A percentile compares a stretch with the other conserved stretches of the same genome.
These are phyloP conservation scores for Taphrina pruni DNA, from an alignment of 1,139 yeast genomes.

Conservation along the genomic window DNA sequence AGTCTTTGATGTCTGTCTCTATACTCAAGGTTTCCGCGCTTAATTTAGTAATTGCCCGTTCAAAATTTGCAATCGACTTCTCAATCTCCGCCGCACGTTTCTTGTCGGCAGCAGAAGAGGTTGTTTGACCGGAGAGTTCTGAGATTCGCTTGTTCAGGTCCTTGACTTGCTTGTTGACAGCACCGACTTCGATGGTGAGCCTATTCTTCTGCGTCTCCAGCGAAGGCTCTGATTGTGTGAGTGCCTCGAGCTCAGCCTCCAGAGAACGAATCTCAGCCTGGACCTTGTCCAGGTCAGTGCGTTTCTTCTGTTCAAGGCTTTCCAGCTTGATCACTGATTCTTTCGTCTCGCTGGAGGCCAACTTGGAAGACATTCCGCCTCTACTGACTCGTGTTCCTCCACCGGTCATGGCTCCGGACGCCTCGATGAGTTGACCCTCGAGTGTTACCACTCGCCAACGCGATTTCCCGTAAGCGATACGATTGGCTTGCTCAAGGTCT, in stretches of 20 bases:
- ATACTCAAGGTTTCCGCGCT: conserved; percentile 64
- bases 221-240: conserved; percentile 67
- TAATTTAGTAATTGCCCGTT: conserved; percentile 56
- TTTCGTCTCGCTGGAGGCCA: conserved; percentile 56
- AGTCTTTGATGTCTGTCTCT: conserved; percentile 62
- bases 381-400: conserved; percentile 76
- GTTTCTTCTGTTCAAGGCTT: conserved; percentile 56
- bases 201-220: conserved; percentile 69
- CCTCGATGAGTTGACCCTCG: conserved; percentile 90
- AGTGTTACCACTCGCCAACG: conserved; percentile 89
- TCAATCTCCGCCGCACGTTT: conserved; percentile 48
- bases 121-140: conserved; percentile 48
- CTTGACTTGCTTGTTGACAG: conserved; percentile 59
- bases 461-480: conserved; percentile 82
- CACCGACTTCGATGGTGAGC: conserved; percentile 67
- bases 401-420: conserved; percentile 97
- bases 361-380: conserved; percentile 63
- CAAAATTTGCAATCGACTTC: conserved; percentile 47
- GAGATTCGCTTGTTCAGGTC: conserved; percentile 54
- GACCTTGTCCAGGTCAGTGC: conserved; percentile 14
- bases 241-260: conserved; percentile 18
- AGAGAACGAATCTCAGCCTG: conserved; percentile 62
- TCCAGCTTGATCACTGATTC: conserved; percentile 69
- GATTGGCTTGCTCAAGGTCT: conserved; percentile 77
- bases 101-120: conserved; percentile 42